Evolutionary conservation across 2,329 filamentous ascomycete genomes (phyloP).

Genomic region (Davidsoniella eucalypti): DNA sequence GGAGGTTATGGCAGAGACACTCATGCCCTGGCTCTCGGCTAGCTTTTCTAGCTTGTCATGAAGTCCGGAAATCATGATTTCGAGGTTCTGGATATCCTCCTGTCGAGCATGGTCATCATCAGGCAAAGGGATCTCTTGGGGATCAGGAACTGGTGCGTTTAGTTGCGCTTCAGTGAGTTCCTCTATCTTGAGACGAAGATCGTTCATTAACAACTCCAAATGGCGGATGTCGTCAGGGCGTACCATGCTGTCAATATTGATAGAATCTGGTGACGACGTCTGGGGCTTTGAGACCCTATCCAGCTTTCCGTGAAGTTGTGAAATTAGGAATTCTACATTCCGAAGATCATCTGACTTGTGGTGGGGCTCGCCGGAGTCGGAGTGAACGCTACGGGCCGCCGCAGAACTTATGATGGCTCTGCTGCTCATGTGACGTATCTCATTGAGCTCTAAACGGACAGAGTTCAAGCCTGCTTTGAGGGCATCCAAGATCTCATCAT

Average conservation of each 20-base stretch:
- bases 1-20: not conserved
- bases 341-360: constrained; percentile 6
- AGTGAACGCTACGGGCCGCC: constrained; percentile 33
- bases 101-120: constrained; percentile 8
- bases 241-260: constrained; percentile 21
- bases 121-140: constrained; percentile 13
- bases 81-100: constrained; percentile 12
- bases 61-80: constrained; percentile 9
- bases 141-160: constrained; percentile 32
- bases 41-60: constrained; percentile 11
- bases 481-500: constrained; percentile 78
- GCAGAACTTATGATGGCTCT: constrained; percentile 36
- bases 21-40: constrained; percentile 1
- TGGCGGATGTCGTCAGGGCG: constrained; percentile 69
- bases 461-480: constrained; percentile 66
- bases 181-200: constrained; percentile 74
- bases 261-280: constrained; percentile 24
- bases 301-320: constrained; percentile 6
- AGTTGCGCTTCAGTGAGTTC: constrained; percentile 6
- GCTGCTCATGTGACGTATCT: constrained; percentile 44
- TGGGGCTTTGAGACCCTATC: constrained; percentile 3
- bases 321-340: constrained; percentile 9
- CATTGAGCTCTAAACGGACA: constrained; percentile 62
- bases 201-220: constrained; percentile 65
- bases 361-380: not conserved